phyloP scores from a whole-genome alignment of 306 rosid species.

The Vicia villosa region DNA sequence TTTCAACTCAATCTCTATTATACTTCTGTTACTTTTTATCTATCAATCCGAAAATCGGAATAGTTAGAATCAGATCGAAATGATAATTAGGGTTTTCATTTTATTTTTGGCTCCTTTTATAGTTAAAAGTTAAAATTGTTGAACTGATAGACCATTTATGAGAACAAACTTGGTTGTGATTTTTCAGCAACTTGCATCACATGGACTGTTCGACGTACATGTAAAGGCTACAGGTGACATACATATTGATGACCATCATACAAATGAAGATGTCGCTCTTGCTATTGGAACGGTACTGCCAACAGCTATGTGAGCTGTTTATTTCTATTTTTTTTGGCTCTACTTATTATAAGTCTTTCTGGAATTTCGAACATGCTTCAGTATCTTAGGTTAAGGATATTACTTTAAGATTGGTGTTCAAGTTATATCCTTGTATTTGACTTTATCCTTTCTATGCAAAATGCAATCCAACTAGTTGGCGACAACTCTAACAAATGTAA shows the following conservation, averaged over 20 bases:
- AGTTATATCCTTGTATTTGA: slow-evolving; percentile 20
- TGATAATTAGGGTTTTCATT: not conserved
- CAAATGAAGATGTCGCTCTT: slow-evolving; percentile 93
- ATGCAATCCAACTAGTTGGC: slow-evolving; percentile 12
- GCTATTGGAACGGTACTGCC: slow-evolving; percentile 83
- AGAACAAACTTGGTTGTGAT: slow-evolving; percentile 31
- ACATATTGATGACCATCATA: slow-evolving; percentile 93
- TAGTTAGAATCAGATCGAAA: slow-evolving; percentile 19
- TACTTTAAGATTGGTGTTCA: not conserved
- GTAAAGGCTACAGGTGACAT: slow-evolving; percentile 80
- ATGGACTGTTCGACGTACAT: slow-evolving; percentile 81
- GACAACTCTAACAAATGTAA: not conserved
- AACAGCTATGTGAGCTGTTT: slow-evolving; percentile 25
- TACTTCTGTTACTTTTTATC: not conserved
- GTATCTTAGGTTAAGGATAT: slow-evolving; percentile 7
- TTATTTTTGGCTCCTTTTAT: slow-evolving; percentile 1
- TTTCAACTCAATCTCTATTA: slow-evolving; percentile 11
- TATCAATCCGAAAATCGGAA: not conserved
- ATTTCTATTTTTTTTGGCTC: slow-evolving; percentile 21
- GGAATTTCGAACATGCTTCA: not conserved
- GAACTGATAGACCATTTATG: not conserved
- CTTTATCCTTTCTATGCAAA: slow-evolving; percentile 19
- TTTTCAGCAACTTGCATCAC: slow-evolving; percentile 88
- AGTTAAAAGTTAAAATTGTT: not conserved
- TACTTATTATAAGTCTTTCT: slow-evolving; percentile 13